These are phyloP conservation scores for Mortierella sp. DNA, from an alignment of 371 early-diverging fungal genomes.

Conservation along the genomic window DNA sequence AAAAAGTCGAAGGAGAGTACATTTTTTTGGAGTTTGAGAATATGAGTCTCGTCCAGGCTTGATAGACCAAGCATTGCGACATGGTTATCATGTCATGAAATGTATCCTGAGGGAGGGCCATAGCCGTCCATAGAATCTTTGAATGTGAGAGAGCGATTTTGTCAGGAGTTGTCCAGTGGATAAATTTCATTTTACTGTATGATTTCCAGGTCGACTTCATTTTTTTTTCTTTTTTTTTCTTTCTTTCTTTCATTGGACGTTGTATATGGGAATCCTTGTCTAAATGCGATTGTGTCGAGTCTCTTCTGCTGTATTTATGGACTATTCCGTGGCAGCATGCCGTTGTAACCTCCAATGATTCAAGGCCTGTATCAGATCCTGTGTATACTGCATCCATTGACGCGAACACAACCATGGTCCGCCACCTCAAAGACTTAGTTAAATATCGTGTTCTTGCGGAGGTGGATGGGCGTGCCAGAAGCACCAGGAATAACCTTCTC, in stretches of 20 bases:
- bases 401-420: too few species aligned
- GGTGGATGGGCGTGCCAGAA: conserved; percentile 74
- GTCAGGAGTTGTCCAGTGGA: too few species aligned
- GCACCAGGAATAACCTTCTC: conserved; percentile 85
- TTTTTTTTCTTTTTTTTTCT: not conserved
- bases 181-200: too few species aligned
- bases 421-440: conserved; percentile 38
- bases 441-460: conserved; percentile 78
- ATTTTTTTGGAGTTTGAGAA: conserved; percentile 53
- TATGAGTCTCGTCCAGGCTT: conserved; percentile 23
- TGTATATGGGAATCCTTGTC: too few species aligned
- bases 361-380: too few species aligned
- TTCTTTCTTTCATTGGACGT: not conserved
- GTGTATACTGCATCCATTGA: too few species aligned
- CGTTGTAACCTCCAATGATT: too few species aligned
- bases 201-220: not conserved
- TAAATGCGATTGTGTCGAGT: too few species aligned
- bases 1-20: conserved; percentile 51
- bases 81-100: too few species aligned
- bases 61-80: not conserved
- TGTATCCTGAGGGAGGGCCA: too few species aligned
- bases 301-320: not conserved
- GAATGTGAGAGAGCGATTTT: not conserved
- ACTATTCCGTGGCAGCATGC: not conserved
- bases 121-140: not conserved